Base-by-base conservation (phyloP, 768 basidiomycete species). In the Podaxis carcinomalis region DNA sequence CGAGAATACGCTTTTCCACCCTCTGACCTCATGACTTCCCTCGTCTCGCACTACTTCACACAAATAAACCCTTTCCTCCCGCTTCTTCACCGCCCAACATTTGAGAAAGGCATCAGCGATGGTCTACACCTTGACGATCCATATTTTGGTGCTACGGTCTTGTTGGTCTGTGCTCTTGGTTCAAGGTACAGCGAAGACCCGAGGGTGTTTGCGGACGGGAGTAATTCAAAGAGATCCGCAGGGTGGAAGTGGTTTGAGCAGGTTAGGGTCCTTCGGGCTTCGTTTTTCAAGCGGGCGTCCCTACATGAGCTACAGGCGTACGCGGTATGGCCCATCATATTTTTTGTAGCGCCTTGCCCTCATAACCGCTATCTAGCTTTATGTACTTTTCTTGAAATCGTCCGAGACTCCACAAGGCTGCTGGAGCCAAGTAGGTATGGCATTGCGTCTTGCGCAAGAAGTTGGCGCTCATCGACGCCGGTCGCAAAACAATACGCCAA, bases 231-330 rank as follows among this genome's bases (percentile, higher is more conserved):
- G 5, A 68, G 76, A 32, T 79, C 75, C 23, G 78, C 80, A 25
- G 89, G 87, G 0, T 88, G 86, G 85, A 81, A 79, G 60, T 90
- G 83, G 77, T 86, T 83, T 65, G 75, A 80, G 36, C 87, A 89
- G 67, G 83, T 92, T 6, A 78, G 88, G 55, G 76, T 84, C 62
- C 77, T 88, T 51, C 82, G 85, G 28, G 82, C 81, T 67, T 80
- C 81, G 0, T 76, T 90, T 40, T 77, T 86, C 19, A 75, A 80
- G 0, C 78, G 84, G 4, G 83, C 90, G 0, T 74, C 83, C 11
- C 69, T 95, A 65, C 81, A 85, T 69, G 91, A 93, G 63, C 72
- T 95, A 46, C 93, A 95, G 70, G 79, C 80, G 50, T 80, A 73
- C 80, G 83, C 79, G 65, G 87, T 87, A 69, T 64, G 83, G 73